These are phyloP conservation scores for Pilobolus umbonatus DNA, from an alignment of 192 early-diverging fungal species.

Conservation along the genomic window DNA sequence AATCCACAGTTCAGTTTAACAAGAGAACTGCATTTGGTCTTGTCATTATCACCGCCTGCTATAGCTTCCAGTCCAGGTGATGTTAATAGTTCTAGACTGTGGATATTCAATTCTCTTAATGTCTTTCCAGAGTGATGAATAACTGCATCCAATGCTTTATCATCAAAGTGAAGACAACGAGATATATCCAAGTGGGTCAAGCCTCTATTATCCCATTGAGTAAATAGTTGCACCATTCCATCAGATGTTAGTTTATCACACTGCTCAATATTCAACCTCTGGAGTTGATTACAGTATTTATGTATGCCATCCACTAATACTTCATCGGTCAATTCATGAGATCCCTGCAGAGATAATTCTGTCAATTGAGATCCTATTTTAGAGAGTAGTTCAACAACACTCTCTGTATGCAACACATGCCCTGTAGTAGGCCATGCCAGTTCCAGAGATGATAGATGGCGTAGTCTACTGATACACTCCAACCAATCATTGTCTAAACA, in stretches of 20 bases:
- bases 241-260: slow-evolving; percentile 59
- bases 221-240: slow-evolving; percentile 46
- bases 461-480: slow-evolving; percentile 30
- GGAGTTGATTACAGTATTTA: slow-evolving; percentile 54
- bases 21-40: slow-evolving; percentile 38
- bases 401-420: slow-evolving; percentile 36
- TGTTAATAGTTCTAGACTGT: slow-evolving; percentile 69
- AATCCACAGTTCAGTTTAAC: slow-evolving; percentile 65
- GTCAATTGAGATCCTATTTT: slow-evolving; percentile 42
- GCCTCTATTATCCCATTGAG: slow-evolving; percentile 28
- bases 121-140: slow-evolving; percentile 55
- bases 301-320: slow-evolving; percentile 52
- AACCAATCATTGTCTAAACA: slow-evolving; percentile 48
- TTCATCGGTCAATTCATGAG: slow-evolving; percentile 40
- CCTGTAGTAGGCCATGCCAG: slow-evolving; percentile 12
- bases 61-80: slow-evolving; percentile 46
- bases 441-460: slow-evolving; percentile 40
- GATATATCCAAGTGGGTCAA: slow-evolving; percentile 52
- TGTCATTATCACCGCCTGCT: slow-evolving; percentile 26
- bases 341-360: slow-evolving; percentile 51
- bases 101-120: slow-evolving; percentile 55
- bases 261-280: slow-evolving; percentile 54
- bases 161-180: slow-evolving; percentile 63
- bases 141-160: slow-evolving; percentile 52
- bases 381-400: slow-evolving; percentile 40